These are phyloP conservation scores for Quercus glauca DNA, from an alignment of 306 rosid genomes.

Conservation along the genomic window DNA sequence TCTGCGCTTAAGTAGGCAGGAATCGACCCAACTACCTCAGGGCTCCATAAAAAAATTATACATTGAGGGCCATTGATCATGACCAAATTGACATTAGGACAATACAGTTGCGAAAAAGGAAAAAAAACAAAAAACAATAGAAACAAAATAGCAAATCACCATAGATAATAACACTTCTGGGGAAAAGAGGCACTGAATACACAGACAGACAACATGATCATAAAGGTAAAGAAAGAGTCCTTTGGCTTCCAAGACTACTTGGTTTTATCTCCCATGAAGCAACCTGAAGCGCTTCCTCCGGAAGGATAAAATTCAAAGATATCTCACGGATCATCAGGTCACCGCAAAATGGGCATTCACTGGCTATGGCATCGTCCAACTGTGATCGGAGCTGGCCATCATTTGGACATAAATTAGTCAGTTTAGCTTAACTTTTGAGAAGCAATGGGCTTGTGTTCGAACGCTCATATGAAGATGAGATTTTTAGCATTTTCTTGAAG, in stretches of 20 bases:
- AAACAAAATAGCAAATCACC: not conserved
- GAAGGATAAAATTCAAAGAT: conserved; percentile 67
- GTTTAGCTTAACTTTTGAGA: conserved; percentile 5
- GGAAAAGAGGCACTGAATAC: not conserved
- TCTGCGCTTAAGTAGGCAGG: not conserved
- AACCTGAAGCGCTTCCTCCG: conserved; percentile 66
- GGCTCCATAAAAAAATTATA: not conserved
- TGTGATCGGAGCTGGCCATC: conserved; percentile 79
- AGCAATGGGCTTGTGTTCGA: not conserved
- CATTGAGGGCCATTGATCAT: not conserved
- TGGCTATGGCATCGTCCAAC: conserved; percentile 90
- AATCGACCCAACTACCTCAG: not conserved
- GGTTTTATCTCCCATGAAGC: conserved; percentile 81
- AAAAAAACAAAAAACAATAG: not conserved
- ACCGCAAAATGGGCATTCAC: conserved; percentile 96
- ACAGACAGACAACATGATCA: conserved; percentile 27
- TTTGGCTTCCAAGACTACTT: conserved; percentile 59
- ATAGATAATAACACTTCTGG: not conserved
- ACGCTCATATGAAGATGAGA: not conserved
- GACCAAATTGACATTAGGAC: not conserved
- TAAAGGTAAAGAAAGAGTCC: conserved; percentile 54
- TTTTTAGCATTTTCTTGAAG: not conserved
- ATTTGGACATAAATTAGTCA: conserved; percentile 7
- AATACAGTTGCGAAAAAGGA: not conserved
- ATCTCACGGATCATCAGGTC: conserved; percentile 91